Base-by-base conservation (phyloP, 805 yeast species). In the Isabelozyma pseudorhagii region DNA sequence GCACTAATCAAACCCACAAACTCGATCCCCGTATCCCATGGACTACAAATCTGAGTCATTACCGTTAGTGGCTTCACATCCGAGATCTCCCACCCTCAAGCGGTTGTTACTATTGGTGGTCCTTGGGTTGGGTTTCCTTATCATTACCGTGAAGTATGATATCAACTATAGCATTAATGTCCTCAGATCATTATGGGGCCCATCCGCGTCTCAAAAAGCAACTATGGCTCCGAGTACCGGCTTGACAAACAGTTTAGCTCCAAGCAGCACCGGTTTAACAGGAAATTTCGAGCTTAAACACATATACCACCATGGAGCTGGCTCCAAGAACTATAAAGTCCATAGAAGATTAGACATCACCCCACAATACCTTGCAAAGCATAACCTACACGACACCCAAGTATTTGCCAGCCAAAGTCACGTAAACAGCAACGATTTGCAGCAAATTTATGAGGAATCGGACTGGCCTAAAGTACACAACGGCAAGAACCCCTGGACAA, bases 291-390 rank as follows among this genome's bases (percentile, higher is more conserved):
- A 58, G 45, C 55, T 84, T 27, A 82, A 74, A 55, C 89, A 85
- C 58, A 75, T 85, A 4, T 82, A 70, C 57, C 89, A 85, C 58
- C 86, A 82, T 57, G 83, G 82, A 46, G 73, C 84, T 0, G 81
- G 80, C 8, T 50, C 62, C 21, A 48, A 58, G n/a, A 54, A 72
- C 47, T 68, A 72, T 44, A 67, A 64, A 25, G 53, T 65, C 0
- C 85, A 80, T 56, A 67, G 77, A 18, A 64, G 85, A 46, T 60
- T 83, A 44, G 86, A 82, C 54, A 65, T 81, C 9, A 79, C 83
- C 0, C 68, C 68, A 0, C 66, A 63, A 41, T 76, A 72, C 53
- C 53, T 79, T 11, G 42, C 47, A 10, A 50, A 51, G 45, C 47
- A 54, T 45, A 29, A 31, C 9, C 38, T 42, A 15, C 14, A 44